Evolutionary conservation across 352 stramenopile genomes (phyloP), one percentile per base, ranked within the genome.

Genomic region (Paralagenidium karlingii): DNA sequence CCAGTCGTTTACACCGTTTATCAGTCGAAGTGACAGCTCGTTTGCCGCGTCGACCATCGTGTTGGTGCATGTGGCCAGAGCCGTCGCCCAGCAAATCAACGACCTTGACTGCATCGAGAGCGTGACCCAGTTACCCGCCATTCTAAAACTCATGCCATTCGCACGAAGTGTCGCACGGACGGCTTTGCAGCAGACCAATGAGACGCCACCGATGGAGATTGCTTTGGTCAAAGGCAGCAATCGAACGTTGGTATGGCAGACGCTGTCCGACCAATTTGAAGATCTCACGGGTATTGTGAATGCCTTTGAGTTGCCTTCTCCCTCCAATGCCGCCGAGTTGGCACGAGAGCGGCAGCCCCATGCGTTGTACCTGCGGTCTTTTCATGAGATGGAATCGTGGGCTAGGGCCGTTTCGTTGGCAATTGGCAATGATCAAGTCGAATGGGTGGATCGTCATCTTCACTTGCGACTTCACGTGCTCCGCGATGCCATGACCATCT

Each of bases 111-210:
- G 69, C 24, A 58, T 80, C 22, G 59, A 65, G 5, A 55, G 40
- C 26, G 54, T 81, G 22, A 41, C 70, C 27, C 41, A 63, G 25
- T 29, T 83, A 19, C 67, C 67, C 5, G 29, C 54, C 19, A 60
- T 89, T 30, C 46, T 53, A 27, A 90, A 87, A 47, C 49, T 90
- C 15, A 60, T 78, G 53, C 76, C 76, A 9, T 80, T 90, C 15
- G 68, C 68, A 5, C 51, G 68, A 21, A 80, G 60, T 27, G 53
- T 87, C 15, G 68, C 68, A 7, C 51, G 68, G 21, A 78, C 58
- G 25, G 50, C 60, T 30, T 47, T 47, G 9, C 63, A 79, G 25
- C n/a, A 36, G n/a, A 55, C 53, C 2, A 30, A 51, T 2, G 44
- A 47, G 11, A 51, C 59, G 3, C 76, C 76, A 13, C 49, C 56